Evolutionary conservation across 768 basidiomycete genomes (phyloP), one percentile per base, ranked within the genome.

Genomic region (Dioszegia hungarica): DNA sequence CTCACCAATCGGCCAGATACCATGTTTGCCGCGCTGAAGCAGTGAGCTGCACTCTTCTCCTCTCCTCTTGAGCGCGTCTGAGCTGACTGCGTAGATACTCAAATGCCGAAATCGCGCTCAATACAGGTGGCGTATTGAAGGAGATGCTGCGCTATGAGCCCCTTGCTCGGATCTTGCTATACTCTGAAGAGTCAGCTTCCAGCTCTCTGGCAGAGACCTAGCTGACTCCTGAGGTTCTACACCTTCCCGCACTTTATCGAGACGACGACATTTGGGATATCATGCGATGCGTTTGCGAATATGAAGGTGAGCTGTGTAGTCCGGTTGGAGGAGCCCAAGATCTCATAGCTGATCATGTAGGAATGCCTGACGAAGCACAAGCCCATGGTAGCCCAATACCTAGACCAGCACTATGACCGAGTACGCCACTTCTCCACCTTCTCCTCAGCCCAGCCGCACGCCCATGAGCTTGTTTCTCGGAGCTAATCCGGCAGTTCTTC

Each of bases 351-450:
- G 54, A 59, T 49, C 8, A n/a, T 47, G 15, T 55, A 80, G 81
- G 95, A 98, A 78, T 93, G 90, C 4, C 80, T 99, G 34, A 98
- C 95, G 24, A 83, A 90, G 61, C 95, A 99, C 77, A 99, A 98
- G 75, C 84, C 90, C 5, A 97, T 99, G 90, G 95, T 98, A 0
- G 93, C 94, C 0, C 86, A 89, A 59, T 99, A 92, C 74, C 82
- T 99, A 6, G 95, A 98, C 75, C 88, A 87, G 81, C 91, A 97
- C 75, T 99, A 98, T 73, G 95, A 99, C 67, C 82, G 89, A 60
- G 91, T 94, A 67, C 59, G 86, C 14, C 20, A 1, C n/a, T 8
- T 11, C 10, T 28, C 17, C 22, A 20, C 24, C 31, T 24, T 40
- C 22, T 29, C 15, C 25, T 17, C 48, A 0, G 2, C 11, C 28